A percentile compares a stretch with the other conserved stretches of the same genome.
Conservation (phyloP, 176 grass and related monocot genomes). For the barley (Hordeum vulgare) region DNA sequence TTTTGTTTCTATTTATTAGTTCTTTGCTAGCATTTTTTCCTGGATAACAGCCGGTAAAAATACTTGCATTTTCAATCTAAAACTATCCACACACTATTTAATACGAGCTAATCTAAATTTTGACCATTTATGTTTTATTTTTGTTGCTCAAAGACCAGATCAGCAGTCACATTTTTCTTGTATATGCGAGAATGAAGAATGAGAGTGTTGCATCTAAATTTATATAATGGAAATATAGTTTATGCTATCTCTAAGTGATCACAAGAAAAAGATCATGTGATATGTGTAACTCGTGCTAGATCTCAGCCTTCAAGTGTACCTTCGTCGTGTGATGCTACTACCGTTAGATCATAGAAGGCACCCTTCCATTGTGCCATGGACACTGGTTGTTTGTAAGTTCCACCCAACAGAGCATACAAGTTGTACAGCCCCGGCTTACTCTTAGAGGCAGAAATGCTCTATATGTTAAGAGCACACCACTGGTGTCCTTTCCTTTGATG, state of each 20-base stretch:
- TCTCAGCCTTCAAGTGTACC: slow-evolving; percentile 30
- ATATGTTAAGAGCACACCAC: slow-evolving; percentile 31
- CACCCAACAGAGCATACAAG: slow-evolving; percentile 24
- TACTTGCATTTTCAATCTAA: not conserved
- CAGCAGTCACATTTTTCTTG: not conserved
- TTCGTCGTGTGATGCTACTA: not conserved
- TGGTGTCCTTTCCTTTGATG: slow-evolving; percentile 18
- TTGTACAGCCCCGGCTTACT: slow-evolving; percentile 4
- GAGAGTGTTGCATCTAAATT: not conserved
- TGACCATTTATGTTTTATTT: not conserved
- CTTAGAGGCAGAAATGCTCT: slow-evolving; percentile 33
- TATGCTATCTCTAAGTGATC: slow-evolving; percentile 7
- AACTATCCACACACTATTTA: not conserved
- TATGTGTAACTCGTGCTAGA: slow-evolving; percentile 24
- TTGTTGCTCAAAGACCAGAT: not conserved
- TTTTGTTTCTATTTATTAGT: not conserved
- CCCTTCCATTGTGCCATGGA: slow-evolving; percentile 1
- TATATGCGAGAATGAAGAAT: not conserved
- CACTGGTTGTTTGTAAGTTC: slow-evolving; percentile 20
- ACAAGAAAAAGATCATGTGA: slow-evolving; percentile 14
- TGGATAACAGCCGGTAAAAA: not conserved
- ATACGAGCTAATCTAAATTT: not conserved
- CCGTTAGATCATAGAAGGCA: slow-evolving; percentile 24
- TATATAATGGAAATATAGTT: not conserved
- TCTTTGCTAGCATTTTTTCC: slow-evolving; percentile 4